Base-by-base conservation (phyloP, 352 stramenopile species). In the Hyaloperonospora brassicae region DNA sequence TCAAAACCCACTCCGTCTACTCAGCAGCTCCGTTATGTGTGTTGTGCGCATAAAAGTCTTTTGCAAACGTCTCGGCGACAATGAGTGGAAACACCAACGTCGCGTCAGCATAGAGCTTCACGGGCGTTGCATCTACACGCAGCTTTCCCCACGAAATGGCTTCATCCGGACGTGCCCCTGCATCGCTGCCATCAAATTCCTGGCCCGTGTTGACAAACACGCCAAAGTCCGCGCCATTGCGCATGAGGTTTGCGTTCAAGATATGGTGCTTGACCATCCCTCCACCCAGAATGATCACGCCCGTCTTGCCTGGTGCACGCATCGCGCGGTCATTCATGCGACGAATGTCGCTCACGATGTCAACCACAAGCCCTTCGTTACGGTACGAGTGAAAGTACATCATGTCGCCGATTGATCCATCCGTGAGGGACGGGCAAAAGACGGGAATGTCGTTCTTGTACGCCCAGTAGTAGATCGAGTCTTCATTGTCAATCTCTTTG, bases 381-480 rank as follows among this genome's bases (percentile, higher is more conserved):
- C 98, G 98, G 83, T 99, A 99, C 53, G 93, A 98, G 72, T 99
- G 96, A 66, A 99, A 99, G 81, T 98, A 99, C n/a, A 99, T 89
- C 97, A 99, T 99, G 68, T 99, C 97, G 35, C 97, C 97, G 52
- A 99, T 95, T 40, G 87, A 98, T 44, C 97, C 97, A 73, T 99
- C 97, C 31, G 97, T 99, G 39, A 99, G 73, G 12, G 97, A 96
- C 0, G 97, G 97, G 66, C 96, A 99, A 70, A 99, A 99, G 6
- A 99, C 93, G 5, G 97, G 97, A 66, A 99, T 99, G 62, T 98
- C 71, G 80, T 99, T 99, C 76, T 98, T 99, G 60, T 96, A 93
- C 46, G 83, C 90, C 97, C 97, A 99, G 73, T 99, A 99, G 64
- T 99, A 98, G 35, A 99, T 95, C 39, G 93, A 98, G 2, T 98